These are phyloP conservation scores for Boletus edulis DNA, from an alignment of 768 basidiomycete species.

Conservation along the genomic window DNA sequence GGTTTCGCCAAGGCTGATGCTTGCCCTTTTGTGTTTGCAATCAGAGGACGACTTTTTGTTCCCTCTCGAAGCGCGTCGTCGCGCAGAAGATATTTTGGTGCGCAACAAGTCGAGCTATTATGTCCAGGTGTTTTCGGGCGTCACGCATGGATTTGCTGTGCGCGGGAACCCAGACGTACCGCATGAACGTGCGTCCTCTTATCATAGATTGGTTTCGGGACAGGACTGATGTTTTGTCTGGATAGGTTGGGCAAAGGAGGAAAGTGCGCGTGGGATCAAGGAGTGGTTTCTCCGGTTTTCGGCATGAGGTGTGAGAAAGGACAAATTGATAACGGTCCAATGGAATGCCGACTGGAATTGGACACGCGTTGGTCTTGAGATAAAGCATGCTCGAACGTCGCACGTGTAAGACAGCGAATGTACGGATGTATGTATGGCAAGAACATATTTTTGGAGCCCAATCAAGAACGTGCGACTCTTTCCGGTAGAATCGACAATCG, in stretches of 20 bases:
- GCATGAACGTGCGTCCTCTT: constrained; percentile 16
- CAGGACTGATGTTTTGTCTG: neutral
- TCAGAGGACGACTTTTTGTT: constrained; percentile 53
- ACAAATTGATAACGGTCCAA: too few relatives aligned
- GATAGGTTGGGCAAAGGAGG: constrained; percentile 58
- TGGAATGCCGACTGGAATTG: too few relatives aligned
- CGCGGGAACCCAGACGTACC: constrained; percentile 15
- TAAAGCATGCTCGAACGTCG: too few relatives aligned
- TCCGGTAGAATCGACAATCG: too few relatives aligned
- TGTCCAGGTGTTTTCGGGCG: constrained; percentile 52
- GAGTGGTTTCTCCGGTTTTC: constrained; percentile 48
- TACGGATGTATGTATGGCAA: too few relatives aligned
- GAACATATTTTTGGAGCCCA: too few relatives aligned
- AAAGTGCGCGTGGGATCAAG: constrained; percentile 46
- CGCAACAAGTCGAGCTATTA: constrained; percentile 48
- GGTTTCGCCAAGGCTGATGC: too few relatives aligned
- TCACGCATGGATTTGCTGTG: constrained; percentile 28
- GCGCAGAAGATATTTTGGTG: constrained; percentile 54
- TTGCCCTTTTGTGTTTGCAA: neutral
- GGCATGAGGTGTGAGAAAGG: neutral
- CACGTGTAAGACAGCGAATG: too few relatives aligned
- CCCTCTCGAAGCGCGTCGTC: constrained; percentile 44
- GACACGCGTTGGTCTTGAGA: too few relatives aligned
- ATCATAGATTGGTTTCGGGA: neutral
- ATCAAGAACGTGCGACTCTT: too few relatives aligned